Conservation (phyloP, 192 early-diverging fungal species). For the Phlyctochytrium planicorne region DNA sequence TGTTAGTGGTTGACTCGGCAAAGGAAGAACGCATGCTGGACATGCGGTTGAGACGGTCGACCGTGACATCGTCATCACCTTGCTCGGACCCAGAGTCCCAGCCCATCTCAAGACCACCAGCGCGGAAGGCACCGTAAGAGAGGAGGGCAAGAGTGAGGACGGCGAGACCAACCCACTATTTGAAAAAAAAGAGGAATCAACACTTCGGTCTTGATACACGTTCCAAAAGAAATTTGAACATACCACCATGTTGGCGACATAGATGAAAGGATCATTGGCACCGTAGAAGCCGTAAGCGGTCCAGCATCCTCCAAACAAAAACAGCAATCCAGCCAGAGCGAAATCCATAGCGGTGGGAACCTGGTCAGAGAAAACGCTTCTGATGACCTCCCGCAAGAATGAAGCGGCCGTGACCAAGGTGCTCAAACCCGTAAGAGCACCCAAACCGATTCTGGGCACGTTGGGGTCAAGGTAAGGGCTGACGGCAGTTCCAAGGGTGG, state of each 20-base stretch:
- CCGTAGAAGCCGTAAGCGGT: conserved; percentile 4
- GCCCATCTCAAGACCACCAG: conserved; percentile 24
- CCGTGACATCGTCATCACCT: conserved; percentile 15
- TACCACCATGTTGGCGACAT: background rate
- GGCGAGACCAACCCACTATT: background rate
- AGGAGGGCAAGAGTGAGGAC: conserved; percentile 5
- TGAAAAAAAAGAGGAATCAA: no score
- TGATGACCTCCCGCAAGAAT: background rate
- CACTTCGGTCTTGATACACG: no score
- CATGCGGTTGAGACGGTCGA: conserved; percentile 26
- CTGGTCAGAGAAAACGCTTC: background rate
- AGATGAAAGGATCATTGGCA: conserved; percentile 1
- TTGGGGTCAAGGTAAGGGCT: background rate
- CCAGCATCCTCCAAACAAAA: background rate
- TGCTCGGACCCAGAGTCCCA: conserved; percentile 15
- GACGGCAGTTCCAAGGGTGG: conserved; percentile 15
- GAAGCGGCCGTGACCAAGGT: background rate
- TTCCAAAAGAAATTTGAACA: background rate
- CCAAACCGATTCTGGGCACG: no score
- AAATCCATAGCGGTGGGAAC: background rate
- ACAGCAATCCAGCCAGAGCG: background rate
- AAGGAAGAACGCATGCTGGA: conserved; percentile 4
- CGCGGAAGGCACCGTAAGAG: conserved; percentile 6
- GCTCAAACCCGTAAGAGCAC: background rate
- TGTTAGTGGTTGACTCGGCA: background rate